Conservation (phyloP, 352 stramenopile species). For the Phytophthora macrochlamydospora region DNA sequence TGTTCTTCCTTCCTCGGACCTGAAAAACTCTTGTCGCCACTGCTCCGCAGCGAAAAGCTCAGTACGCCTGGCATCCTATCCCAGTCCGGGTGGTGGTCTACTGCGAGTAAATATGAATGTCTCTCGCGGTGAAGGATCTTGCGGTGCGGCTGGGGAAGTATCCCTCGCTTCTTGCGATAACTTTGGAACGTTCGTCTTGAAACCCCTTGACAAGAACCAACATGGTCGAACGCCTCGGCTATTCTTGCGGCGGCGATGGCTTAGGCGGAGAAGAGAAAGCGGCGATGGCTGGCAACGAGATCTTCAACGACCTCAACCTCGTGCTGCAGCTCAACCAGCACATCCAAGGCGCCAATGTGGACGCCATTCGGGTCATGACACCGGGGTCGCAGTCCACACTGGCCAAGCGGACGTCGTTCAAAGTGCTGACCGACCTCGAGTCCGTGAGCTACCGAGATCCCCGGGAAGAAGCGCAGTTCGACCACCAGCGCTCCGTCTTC, state of each 20-base stretch:
- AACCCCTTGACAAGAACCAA: slow-evolving; percentile 17
- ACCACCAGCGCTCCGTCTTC: slow-evolving; percentile 61
- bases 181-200: slow-evolving; percentile 10
- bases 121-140: slow-evolving; percentile 16
- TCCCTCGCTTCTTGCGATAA: slow-evolving; percentile 30
- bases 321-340: slow-evolving; percentile 75
- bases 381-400: slow-evolving; percentile 19
- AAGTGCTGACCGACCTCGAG: slow-evolving; percentile 71
- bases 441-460: slow-evolving; percentile 45
- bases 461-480: slow-evolving; percentile 65
- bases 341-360: slow-evolving; percentile 47
- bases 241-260: slow-evolving; percentile 9
- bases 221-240: slow-evolving; percentile 7
- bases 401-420: slow-evolving; percentile 60
- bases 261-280: slow-evolving; percentile 2
- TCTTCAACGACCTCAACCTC: slow-evolving; percentile 80
- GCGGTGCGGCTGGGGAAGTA: slow-evolving; percentile 19
- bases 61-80: slow-evolving; percentile 30
- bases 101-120: too few species aligned
- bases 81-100: not conserved
- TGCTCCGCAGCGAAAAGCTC: slow-evolving; percentile 38
- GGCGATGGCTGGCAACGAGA: slow-evolving; percentile 49
- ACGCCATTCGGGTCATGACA: slow-evolving; percentile 14
- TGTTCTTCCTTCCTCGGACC: slow-evolving; percentile 23
- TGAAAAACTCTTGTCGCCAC: slow-evolving; percentile 44